A percentile compares a stretch with the other conserved stretches of the same genome.
These are phyloP conservation scores for Termitomyces sp. DNA, from an alignment of 768 basidiomycete genomes.

Conservation along the genomic window DNA sequence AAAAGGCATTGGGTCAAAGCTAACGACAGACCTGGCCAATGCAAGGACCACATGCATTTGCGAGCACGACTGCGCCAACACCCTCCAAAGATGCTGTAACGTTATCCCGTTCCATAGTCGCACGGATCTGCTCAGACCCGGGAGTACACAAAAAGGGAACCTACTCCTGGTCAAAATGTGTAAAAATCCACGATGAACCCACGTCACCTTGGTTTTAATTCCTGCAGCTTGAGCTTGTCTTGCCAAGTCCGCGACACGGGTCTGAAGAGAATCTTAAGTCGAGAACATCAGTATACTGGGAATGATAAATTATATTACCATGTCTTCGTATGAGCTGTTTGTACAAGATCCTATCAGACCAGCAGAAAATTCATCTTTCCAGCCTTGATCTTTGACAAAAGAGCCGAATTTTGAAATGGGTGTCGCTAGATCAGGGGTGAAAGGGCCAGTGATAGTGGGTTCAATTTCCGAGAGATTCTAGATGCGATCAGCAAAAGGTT, in stretches of 20 bases:
- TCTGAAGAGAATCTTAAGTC: conserved; percentile 38
- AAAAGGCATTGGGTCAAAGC: background rate
- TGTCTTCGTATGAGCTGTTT: conserved; percentile 96
- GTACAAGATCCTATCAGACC: conserved; percentile 98
- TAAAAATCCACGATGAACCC: background rate
- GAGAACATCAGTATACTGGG: conserved; percentile 5
- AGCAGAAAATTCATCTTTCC: conserved; percentile 92
- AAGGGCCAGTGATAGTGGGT: conserved; percentile 93
- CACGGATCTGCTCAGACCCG: conserved; percentile 93
- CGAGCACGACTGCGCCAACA: conserved; percentile 91
- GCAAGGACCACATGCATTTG: conserved; percentile 98
- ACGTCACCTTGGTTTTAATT: conserved; percentile 60
- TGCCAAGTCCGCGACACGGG: conserved; percentile 87
- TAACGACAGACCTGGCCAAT: conserved; percentile 73
- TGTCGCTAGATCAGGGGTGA: conserved; percentile 95
- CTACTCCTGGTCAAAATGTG: conserved; percentile 24
- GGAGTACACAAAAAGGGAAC: conserved; percentile 87
- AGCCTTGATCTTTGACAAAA: conserved; percentile 79
- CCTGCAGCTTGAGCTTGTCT: conserved; percentile 84
- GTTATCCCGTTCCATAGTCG: conserved; percentile 93
- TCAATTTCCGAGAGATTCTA: conserved; percentile 87
- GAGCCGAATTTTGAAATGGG: conserved; percentile 84
- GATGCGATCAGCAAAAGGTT: conserved; percentile 1
- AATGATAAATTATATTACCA: conserved; percentile 42
- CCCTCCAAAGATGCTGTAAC: conserved; percentile 77